phyloP scores from a whole-genome alignment of 768 basidiomycete species.

The Chalciporus piperatus region DNA sequence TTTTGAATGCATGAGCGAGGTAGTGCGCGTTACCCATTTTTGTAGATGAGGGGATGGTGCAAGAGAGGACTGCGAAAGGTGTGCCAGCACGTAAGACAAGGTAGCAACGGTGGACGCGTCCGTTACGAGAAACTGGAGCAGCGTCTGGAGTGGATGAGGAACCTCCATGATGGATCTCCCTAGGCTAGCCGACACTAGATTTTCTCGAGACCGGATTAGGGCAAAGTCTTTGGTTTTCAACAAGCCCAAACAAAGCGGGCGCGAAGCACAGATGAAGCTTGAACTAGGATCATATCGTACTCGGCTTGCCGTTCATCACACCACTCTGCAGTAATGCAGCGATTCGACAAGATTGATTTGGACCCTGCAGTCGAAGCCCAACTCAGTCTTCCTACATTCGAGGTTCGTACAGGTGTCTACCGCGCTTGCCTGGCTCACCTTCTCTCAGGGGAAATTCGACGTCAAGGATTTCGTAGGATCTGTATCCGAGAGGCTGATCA shows the following conservation, averaged over 20 bases:
- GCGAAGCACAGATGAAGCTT: no score
- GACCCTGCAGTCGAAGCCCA: slow-evolving; percentile 56
- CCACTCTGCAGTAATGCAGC: slow-evolving; percentile 19
- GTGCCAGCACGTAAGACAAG: slow-evolving; percentile 55
- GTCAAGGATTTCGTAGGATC: slow-evolving; percentile 85
- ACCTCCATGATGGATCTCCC: slow-evolving; percentile 37
- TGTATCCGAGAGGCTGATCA: slow-evolving; percentile 84
- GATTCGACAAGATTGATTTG: slow-evolving; percentile 30
- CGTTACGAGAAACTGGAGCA: slow-evolving; percentile 69
- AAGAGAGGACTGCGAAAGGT: slow-evolving; percentile 53
- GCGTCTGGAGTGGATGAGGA: slow-evolving; percentile 53
- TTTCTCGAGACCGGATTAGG: background rate
- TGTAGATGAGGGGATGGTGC: slow-evolving; percentile 60
- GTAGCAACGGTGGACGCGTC: slow-evolving; percentile 60
- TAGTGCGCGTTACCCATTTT: slow-evolving; percentile 76
- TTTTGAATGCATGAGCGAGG: slow-evolving; percentile 74
- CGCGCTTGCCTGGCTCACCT: slow-evolving; percentile 7
- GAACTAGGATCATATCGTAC: no score
- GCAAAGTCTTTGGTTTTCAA: slow-evolving; percentile 26
- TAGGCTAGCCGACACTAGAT: no score
- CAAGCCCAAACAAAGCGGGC: slow-evolving; percentile 28
- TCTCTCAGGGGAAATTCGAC: slow-evolving; percentile 78
- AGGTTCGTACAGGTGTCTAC: slow-evolving; percentile 35
- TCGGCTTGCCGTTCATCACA: background rate
- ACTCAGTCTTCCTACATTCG: slow-evolving; percentile 52